These are phyloP conservation scores for Brassica cretica DNA, from an alignment of 345 rosid species.

Conservation along the genomic window DNA sequence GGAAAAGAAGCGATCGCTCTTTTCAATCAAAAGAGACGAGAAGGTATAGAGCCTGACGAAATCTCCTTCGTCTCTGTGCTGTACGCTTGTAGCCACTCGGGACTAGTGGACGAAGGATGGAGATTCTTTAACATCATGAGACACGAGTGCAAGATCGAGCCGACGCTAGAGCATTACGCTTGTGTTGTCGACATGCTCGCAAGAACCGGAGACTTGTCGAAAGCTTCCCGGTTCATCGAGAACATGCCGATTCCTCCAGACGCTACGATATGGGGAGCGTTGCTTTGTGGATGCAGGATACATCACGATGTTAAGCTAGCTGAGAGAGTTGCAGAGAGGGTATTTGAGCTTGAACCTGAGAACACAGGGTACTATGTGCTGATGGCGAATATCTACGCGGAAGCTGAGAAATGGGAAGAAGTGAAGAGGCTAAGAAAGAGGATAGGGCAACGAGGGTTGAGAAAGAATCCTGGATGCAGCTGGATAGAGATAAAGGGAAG, in stretches of 20 bases:
- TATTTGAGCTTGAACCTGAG: constrained; percentile 65
- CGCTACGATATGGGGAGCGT: constrained; percentile 73
- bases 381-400: constrained; percentile 68
- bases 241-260: constrained; percentile 69
- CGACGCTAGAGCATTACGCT: constrained; percentile 65
- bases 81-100: constrained; percentile 76
- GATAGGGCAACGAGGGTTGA: constrained; percentile 51
- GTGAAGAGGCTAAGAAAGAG: constrained; percentile 54
- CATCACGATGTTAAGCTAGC: constrained; percentile 66
- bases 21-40: constrained; percentile 51
- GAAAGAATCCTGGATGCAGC: constrained; percentile 73
- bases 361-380: constrained; percentile 71
- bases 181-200: constrained; percentile 77
- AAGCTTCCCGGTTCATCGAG: constrained; percentile 58
- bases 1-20: constrained; percentile 64
- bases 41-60: constrained; percentile 57
- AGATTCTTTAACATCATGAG: constrained; percentile 65
- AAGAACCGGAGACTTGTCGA: constrained; percentile 51
- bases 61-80: constrained; percentile 65
- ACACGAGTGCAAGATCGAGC: constrained; percentile 62
- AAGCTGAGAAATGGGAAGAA: constrained; percentile 72
- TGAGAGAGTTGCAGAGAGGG: constrained; percentile 64
- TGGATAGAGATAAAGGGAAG: constrained; percentile 70
- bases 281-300: constrained; percentile 69
- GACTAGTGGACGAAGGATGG: constrained; percentile 72